phyloP scores from a whole-genome alignment of 176 grass and related monocot species.

The Aechmea fasciata region DNA sequence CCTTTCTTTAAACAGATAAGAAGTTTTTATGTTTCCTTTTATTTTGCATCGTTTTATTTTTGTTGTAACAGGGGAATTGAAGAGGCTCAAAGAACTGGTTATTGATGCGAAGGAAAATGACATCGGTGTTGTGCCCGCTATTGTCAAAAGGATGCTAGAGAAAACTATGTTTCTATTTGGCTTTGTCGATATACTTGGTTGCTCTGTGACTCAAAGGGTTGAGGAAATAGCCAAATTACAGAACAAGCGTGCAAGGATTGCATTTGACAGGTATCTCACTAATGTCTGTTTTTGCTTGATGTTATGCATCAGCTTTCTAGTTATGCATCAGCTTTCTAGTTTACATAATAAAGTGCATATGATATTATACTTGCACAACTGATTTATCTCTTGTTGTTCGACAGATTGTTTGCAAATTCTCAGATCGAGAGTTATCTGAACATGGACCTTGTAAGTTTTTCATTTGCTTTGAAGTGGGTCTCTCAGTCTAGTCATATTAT shows the following conservation, averaged over 20 bases:
- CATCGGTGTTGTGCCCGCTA: constrained; percentile 24
- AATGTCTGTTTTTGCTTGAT: not conserved
- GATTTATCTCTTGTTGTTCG: constrained; percentile 17
- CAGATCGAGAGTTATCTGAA: constrained; percentile 46
- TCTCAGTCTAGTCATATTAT: not conserved
- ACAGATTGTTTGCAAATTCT: constrained; percentile 57
- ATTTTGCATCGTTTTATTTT: not conserved
- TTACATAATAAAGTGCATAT: not conserved
- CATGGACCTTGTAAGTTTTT: constrained; percentile 50
- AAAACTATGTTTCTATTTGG: constrained; percentile 65
- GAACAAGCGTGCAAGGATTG: constrained; percentile 45
- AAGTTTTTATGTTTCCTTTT: not conserved
- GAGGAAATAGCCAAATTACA: constrained; percentile 53
- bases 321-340: no score
- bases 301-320: not conserved
- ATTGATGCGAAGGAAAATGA: constrained; percentile 51
- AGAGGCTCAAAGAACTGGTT: constrained; percentile 49
- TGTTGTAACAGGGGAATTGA: constrained; percentile 50
- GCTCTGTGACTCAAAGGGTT: constrained; percentile 30
- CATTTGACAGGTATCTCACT: constrained; percentile 55
- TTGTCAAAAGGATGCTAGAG: constrained; percentile 79
- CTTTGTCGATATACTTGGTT: constrained; percentile 58
- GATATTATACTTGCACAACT: constrained; percentile 13
- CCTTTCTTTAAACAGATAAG: not conserved
- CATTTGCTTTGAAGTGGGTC: not conserved